Base-by-base conservation (phyloP, 345 rosid species). In the Camelina sativa region DNA sequence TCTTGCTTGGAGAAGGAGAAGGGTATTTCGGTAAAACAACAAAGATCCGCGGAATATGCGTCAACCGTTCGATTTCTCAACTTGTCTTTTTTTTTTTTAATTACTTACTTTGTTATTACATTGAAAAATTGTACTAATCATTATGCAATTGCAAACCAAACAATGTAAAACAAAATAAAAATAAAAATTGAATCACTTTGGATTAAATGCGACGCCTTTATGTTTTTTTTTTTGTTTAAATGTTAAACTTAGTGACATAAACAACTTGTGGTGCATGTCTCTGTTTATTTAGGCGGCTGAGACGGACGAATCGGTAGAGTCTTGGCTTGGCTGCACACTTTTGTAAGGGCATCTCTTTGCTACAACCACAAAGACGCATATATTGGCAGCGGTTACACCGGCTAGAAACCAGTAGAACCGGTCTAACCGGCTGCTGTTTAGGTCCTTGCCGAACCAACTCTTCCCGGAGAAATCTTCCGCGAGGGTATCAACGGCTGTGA, bases 391-490 rank as follows among this genome's bases (percentile, higher is more conserved):
- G 0, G 78, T 71, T 0, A 88, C 34, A 28, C 74, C 83, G 1
- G 96, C 93, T 54, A 91, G 55, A n/a, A 90, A 76, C 93, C 88
- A 86, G 79, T 89, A 94, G 74, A 89, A 94, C 2, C 86, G 63
- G 79, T 91, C 97, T 25, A 94, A 66, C 11, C 88, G 86, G 79
- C 98, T 94, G 47, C 81, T 83, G 59, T 90, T 91, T 34, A 90
- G 66, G 77, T 91, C 95, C 78, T 91, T 87, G 2, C 98, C 96
- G 30, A 94, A 83, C 96, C 91, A 90, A 56, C 87, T 80, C 64
- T 38, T 76, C 10, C 87, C 90, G 2, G 75, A 67, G 7, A 73
- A 43, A 25, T 78, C 79, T 10, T 76, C 80, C 0, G 92, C 85
- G 8, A 87, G 6, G 17, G 69, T 78, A 81, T 88, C 92, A 34